Evolutionary conservation across 768 basidiomycete genomes (phyloP), one percentile per base, ranked within the genome.

Genomic region (Amylocystis lapponica): DNA sequence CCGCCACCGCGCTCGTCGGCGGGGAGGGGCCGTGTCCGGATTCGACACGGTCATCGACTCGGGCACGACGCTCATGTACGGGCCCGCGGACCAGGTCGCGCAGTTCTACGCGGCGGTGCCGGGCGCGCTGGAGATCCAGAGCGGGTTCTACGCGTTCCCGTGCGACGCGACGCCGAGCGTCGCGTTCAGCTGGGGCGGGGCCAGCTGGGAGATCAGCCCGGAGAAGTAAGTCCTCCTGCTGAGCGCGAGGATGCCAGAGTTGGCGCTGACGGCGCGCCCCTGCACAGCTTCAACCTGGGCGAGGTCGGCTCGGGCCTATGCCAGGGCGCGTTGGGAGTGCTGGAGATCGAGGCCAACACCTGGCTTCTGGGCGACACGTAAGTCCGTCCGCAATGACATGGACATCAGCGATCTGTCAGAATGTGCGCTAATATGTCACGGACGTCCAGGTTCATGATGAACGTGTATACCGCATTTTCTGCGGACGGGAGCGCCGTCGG

Each of bases 61-160:
- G 8, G 62, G 62, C 30, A 51, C 40, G 8, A 41, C 36, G 25
- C 27, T 41, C 39, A 42, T 48, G 34, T 31, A 30, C 22, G 61
- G 47, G 7, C 41, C 53, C n/a, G 33, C 59, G 0, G 27, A 27
- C 13, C 21, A 17, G 7, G 61, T 55, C 10, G 38, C 40, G 25
- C 13, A 3, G 16, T 38, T 62, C 42, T 61, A 53, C 41, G 14
- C 32, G 17, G 26, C 17, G n/a, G 47, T 64, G 22, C 48, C 53
- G 1, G 62, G 62, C 5, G 35, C 57, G 23, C 41, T 26, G 30
- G 52, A 52, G 36, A 19, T 29, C 10, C 36, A 32, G 12, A 26
- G 45, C 7, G 57, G 53, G 10, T 43, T 55, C 31, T 59, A 67
- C 29, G 17, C 35, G 27, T 52, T 47, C 47, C 52, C 52, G 2